A percentile compares a stretch with the other conserved stretches of the same genome.
Evolutionary conservation across 2,329 filamentous ascomycete genomes (phyloP).

Genomic region (Erysiphe pulchra): DNA sequence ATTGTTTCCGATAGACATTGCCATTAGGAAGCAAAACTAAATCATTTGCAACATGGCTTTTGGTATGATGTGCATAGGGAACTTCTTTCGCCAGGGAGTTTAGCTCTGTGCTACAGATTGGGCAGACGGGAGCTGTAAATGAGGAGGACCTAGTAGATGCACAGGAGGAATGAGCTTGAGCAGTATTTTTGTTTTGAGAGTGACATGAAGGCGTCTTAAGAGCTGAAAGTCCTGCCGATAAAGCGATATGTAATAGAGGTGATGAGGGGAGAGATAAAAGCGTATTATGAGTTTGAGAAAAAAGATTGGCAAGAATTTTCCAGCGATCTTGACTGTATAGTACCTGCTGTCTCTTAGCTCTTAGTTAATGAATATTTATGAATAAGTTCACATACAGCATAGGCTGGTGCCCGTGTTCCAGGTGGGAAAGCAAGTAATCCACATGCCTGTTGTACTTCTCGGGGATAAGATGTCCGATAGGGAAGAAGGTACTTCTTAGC

Average conservation of each 20-base stretch:
- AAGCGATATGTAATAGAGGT: slow-evolving; percentile 70
- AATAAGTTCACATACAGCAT: slow-evolving; percentile 11
- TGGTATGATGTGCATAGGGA: slow-evolving; percentile 84
- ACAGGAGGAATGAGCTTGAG: slow-evolving; percentile 6
- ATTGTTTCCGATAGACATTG: slow-evolving; percentile 54
- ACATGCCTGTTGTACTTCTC: slow-evolving; percentile 45
- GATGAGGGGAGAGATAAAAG: slow-evolving; percentile 61
- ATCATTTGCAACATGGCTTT: slow-evolving; percentile 76
- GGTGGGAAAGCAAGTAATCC: slow-evolving; percentile 55
- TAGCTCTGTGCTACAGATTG: slow-evolving; percentile 86
- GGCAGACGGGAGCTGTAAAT: slow-evolving; percentile 45
- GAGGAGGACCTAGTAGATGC: slow-evolving; percentile 12
- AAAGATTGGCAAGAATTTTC: slow-evolving; percentile 50
- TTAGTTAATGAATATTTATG: neutral
- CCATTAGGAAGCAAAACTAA: slow-evolving; percentile 70
- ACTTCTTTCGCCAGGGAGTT: slow-evolving; percentile 75
- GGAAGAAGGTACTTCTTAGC: slow-evolving; percentile 58
- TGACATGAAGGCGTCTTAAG: slow-evolving; percentile 92
- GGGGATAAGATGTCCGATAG: slow-evolving; percentile 40
- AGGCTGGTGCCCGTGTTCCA: slow-evolving; percentile 31
- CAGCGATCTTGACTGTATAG: slow-evolving; percentile 55
- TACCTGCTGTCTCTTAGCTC: slow-evolving; percentile 22
- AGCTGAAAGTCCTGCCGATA: slow-evolving; percentile 75
- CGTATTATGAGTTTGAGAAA: slow-evolving; percentile 64
- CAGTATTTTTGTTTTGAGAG: slow-evolving; percentile 17